Evolutionary conservation across 257 asterid genomes (phyloP), one percentile per base, ranked within the genome.

Genomic region (Lithospermum erythrorhizon): DNA sequence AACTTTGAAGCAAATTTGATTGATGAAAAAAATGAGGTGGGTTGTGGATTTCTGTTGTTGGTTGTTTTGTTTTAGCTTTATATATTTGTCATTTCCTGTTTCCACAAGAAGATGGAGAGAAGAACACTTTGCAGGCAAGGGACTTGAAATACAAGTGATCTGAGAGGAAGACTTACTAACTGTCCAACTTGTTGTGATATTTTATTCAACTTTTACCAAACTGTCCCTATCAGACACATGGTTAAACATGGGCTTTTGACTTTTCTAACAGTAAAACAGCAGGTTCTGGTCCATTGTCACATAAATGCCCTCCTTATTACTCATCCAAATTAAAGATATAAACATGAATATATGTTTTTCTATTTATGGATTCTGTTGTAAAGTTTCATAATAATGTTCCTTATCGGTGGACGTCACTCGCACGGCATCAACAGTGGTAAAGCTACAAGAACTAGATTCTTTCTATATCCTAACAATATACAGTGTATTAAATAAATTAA

Each of bases 101-200:
- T 48, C 24, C 55, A 58, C 56, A 3, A 29, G 30, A 53, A 21
- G 52, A 65, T 64, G 27, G 65, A 65, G 67, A 52, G 67, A 30
- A 63, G 76, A 62, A 86, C 87, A 70, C 96, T 89, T 84, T 81
- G 91, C 90, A 84, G 95, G 86, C 82, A 89, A 86, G 95, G 89
- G 77, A 86, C 87, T 81, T 79, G 78, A 62, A 79, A 69, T 71
- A 72, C 61, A 86, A 84, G 91, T 78, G 93, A 84, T 9, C 14
- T 35, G 9, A 41, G 89, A 69, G 81, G 81, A 64, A 79, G 94
- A 75, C 81, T 74, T 66, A 47, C 70, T 60, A 80, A 73, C 84
- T 69, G 90, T 68, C 71, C 68, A 22, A 47, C 37, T 56, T n/a
- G 4, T 58, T 58, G 63, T 53, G 21, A 54, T 59, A 61, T 47